Conservation (phyloP, 1,139 yeast genomes). For the Candida labiduridarum region DNA sequence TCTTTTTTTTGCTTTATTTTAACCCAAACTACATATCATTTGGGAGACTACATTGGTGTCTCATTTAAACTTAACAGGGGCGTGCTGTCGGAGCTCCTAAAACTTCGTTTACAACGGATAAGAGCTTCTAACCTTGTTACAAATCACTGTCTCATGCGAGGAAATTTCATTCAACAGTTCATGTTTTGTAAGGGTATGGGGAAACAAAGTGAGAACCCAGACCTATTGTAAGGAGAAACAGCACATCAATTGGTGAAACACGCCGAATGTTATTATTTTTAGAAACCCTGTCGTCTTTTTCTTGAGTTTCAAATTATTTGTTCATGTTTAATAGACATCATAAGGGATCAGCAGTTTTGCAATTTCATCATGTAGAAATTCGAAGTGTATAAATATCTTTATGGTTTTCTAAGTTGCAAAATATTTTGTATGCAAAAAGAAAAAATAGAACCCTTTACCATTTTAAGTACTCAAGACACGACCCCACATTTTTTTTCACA, state of each 20-base stretch:
- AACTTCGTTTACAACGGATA: not conserved
- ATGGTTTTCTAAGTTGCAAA: not conserved
- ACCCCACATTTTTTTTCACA: not conserved
- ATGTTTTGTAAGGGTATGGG: constrained; percentile 3
- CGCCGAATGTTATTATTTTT: not conserved
- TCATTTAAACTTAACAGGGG: no score
- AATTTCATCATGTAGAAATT: not conserved
- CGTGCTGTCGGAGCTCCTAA: not conserved
- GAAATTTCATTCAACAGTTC: not conserved
- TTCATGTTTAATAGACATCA: not conserved
- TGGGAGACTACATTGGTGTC: no score
- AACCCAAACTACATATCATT: no score
- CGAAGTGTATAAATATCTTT: constrained; percentile 1
- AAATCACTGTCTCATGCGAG: not conserved
- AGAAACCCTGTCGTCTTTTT: not conserved
- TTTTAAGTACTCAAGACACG: not conserved
- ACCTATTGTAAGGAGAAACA: not conserved
- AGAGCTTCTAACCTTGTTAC: not conserved
- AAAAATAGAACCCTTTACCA: not conserved
- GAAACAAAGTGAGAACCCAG: not conserved
- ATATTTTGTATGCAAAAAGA: not conserved
- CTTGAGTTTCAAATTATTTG: not conserved
- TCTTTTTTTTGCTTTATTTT: no score
- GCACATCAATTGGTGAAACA: constrained; percentile 6
- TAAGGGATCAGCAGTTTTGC: not conserved